Conservation (phyloP, 83 land plant species). For the Picea abies region DNA sequence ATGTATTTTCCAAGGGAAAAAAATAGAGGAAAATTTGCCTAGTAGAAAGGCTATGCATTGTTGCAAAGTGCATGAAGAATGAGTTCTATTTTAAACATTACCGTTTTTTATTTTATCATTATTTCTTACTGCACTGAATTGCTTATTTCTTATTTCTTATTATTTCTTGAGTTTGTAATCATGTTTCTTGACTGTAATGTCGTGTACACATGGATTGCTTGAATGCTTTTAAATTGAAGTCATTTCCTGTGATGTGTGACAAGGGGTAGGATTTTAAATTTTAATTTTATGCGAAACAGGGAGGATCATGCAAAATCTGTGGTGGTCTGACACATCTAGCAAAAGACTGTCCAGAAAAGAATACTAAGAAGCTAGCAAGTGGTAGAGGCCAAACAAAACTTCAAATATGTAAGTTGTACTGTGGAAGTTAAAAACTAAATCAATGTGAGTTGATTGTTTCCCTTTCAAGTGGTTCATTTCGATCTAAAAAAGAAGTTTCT, state of each 20-base stretch:
- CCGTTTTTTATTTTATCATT: background rate
- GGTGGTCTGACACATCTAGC: constrained; percentile 91
- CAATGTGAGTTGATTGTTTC: too few species aligned
- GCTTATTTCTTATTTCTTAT: too few species aligned
- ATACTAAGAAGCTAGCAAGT: constrained; percentile 21
- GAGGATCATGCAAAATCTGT: constrained; percentile 93
- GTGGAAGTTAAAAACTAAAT: background rate
- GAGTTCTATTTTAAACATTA: background rate
- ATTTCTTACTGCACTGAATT: background rate
- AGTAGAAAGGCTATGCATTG: background rate
- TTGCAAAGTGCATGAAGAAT: background rate
- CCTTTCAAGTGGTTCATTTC: background rate
- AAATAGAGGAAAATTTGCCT: background rate
- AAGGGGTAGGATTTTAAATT: background rate
- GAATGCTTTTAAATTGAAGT: background rate
- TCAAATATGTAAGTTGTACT: constrained; percentile 50
- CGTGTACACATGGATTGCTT: background rate
- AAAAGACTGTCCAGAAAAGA: constrained; percentile 86
- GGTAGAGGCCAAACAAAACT: constrained; percentile 30
- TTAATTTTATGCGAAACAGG: constrained; percentile 40
- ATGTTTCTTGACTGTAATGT: background rate
- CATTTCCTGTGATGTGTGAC: too few species aligned
- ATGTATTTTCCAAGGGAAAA: too few species aligned
- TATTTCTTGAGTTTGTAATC: background rate
- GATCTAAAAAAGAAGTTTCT: background rate